These are phyloP conservation scores for Xylaria acuta DNA, from an alignment of 495 filamentous ascomycete species.

Conservation along the genomic window DNA sequence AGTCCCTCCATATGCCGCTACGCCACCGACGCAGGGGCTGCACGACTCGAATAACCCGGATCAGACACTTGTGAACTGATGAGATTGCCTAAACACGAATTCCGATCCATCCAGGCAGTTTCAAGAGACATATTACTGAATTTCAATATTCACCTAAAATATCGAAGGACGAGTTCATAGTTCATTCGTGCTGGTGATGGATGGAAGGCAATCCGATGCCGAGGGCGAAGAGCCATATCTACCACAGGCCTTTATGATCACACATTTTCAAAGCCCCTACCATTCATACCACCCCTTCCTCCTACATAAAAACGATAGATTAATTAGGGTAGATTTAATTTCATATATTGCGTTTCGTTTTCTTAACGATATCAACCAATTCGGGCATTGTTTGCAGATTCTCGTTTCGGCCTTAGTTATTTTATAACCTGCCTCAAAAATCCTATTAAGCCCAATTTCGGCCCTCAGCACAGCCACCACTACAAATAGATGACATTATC, in stretches of 20 bases:
- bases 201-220: background rate
- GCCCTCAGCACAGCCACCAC: background rate
- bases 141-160: background rate
- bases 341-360: background rate
- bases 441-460: background rate
- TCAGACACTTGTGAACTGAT: background rate
- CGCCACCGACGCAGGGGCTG: background rate
- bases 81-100: background rate
- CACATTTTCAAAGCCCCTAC: background rate
- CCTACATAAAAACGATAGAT: background rate
- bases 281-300: background rate
- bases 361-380: background rate
- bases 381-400: background rate
- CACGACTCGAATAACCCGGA: background rate
- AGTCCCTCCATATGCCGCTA: background rate
- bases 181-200: background rate
- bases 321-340: background rate
- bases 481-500: background rate
- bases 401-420: background rate
- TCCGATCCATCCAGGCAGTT: background rate
- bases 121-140: background rate
- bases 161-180: background rate
- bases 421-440: background rate
- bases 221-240: background rate
- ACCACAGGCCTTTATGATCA: background rate